Evolutionary conservation across 768 basidiomycete species (phyloP), one percentile per base, ranked within the genome.

Genomic region (Termitomyces titanicus): DNA sequence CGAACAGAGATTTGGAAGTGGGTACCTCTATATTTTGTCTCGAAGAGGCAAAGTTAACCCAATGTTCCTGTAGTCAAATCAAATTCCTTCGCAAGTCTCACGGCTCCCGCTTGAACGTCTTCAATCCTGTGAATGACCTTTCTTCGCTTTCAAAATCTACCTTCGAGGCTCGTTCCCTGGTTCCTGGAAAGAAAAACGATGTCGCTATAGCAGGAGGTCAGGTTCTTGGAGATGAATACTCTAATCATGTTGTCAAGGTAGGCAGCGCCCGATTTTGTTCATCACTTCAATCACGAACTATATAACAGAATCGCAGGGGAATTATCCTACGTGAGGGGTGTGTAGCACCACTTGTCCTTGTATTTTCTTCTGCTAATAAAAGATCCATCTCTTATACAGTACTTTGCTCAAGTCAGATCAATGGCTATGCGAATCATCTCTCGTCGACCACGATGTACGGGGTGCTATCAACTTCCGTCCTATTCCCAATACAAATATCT

Each of bases 391-490:
- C 17, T 10, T 17, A 10, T 45, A 17, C 58, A 92, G 90, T 51
- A 94, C 87, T 1, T 78, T 95, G 3, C 77, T 96, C 57, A 97
- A 98, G 74, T 95, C 93, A 3, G 94, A 98, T 68, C 89, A 89
- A 68, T 98, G 94, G 94, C 71, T 86, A 11, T 80, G 81, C 22
- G 84, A 91, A 67, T 88, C 86, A 40, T 75, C 84, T 54, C 79
- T 77, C 45, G 83, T 88, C 39, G 77, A 81, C 46, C 70, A 83
- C 44, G 85, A 81, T 37, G 82, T 98, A 47, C 86, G 92, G 2
- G 97, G 97, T n/a, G 94, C 92, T 2, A 89, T 92, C 71, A 97
- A 97, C 64, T 98, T 97, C 77, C 83, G 97, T 50, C 87, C 87
- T 53, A 82, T 97, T 37, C 84, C 87, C 0, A 79, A 78, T 5